A percentile compares a stretch with the other conserved stretches of the same genome.
Evolutionary conservation across 192 early-diverging fungal species (phyloP).

Genomic region (Backusella tuberculispora): DNA sequence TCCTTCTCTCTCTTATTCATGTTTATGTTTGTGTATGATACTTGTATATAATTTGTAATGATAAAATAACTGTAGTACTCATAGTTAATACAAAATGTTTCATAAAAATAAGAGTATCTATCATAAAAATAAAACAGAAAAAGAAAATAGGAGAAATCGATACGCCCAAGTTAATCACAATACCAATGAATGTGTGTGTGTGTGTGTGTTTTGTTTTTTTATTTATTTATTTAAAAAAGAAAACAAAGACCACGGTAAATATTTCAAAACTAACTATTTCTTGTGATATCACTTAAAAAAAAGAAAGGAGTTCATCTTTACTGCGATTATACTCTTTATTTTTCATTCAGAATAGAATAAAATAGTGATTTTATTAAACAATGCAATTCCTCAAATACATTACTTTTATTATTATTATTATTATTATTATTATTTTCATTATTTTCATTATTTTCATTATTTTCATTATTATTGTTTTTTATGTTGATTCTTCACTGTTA

Average conservation of each 20-base stretch:
- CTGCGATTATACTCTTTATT: no score
- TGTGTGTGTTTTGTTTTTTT: neutral
- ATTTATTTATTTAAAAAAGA: neutral
- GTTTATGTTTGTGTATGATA: no score
- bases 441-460: neutral
- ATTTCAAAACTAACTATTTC: slow-evolving; percentile 7
- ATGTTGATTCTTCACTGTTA: no score
- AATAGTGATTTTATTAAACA: no score
- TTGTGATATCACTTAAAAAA: neutral
- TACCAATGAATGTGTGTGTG: neutral
- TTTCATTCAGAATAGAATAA: no score
- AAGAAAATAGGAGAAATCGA: neutral
- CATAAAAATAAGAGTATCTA: neutral
- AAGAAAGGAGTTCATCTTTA: neutral
- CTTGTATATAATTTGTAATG: no score
- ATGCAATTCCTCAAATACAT: neutral
- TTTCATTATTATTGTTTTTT: neutral
- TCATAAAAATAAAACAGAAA: neutral
- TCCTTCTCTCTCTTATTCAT: no score
- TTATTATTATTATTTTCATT: neutral
- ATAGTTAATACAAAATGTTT: neutral
- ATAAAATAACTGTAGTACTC: no score
- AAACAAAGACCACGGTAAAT: neutral
- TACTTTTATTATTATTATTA: neutral
- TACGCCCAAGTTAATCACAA: neutral